Evolutionary conservation across 2,329 filamentous ascomycete species (phyloP).

Genomic region (Trichoderma atrobrunneum): DNA sequence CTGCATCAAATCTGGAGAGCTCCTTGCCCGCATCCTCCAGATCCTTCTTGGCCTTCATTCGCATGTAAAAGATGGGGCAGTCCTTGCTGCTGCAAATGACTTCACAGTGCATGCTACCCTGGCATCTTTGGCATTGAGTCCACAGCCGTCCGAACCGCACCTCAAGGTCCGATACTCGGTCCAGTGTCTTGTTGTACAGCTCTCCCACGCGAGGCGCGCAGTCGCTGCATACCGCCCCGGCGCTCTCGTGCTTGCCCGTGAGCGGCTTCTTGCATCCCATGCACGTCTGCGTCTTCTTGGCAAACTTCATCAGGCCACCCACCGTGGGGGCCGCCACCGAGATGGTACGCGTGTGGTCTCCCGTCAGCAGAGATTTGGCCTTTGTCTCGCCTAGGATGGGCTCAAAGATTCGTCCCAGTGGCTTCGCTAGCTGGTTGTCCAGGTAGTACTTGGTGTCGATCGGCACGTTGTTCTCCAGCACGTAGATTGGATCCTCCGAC

Average conservation of each 20-base stretch:
- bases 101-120: conserved; percentile 96
- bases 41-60: conserved; percentile 99
- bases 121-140: conserved; percentile 97
- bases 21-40: conserved; percentile 94
- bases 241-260: conserved; percentile 71
- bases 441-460: conserved; percentile 99
- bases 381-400: conserved; percentile 94
- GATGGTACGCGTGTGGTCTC: conserved; percentile 92
- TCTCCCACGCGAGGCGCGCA: conserved; percentile 85
- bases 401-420: conserved; percentile 92
- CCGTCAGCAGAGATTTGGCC: conserved; percentile 78
- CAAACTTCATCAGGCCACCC: conserved; percentile 96
- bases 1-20: conserved; percentile 81
- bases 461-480: conserved; percentile 94
- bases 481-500: conserved; percentile 94
- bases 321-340: conserved; percentile 87
- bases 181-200: conserved; percentile 86
- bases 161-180: conserved; percentile 87
- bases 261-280: conserved; percentile 99
- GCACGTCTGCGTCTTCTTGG: conserved; percentile 96
- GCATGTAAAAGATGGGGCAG: conserved; percentile 99
- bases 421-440: conserved; percentile 96
- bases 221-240: conserved; percentile 83
- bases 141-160: conserved; percentile 88
- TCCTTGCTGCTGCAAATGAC: conserved; percentile 96